Evolutionary conservation across 192 early-diverging fungal genomes (phyloP), one percentile per base, ranked within the genome.

Genomic region (Coemansia sp.): DNA sequence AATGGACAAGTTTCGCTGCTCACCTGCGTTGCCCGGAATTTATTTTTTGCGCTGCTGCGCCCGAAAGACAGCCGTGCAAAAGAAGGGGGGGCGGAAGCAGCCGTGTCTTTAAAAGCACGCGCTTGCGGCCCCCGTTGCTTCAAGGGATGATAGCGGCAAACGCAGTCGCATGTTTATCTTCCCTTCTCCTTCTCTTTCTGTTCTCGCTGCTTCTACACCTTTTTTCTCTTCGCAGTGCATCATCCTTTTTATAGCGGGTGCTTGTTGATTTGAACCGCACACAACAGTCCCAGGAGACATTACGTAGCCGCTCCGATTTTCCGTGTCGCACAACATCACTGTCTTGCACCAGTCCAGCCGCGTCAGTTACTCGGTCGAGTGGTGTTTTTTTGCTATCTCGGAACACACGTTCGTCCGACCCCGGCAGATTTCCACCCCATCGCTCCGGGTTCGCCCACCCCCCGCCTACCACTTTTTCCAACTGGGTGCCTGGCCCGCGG

Each of bases 121-220:
- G 43, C n/a, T 48, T 32, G 35, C 50, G 21, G 50, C 32, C 50
- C 29, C 2, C 22, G 6, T 52, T 19, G 34, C 17, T 11, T 20
- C 45, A 26, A 26, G 27, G 30, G 15, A 48, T 30, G 17, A 14
- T 29, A 27, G 27, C 26, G 28, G 7, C 26, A 48, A 48, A 32
- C 26, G n/a, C 46, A 48, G 46, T 48, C 46, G 46, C 46, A 48
- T 48, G 30, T 48, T 48, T 48, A 47, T 48, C 15, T 44, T 47
- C 40, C 27, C 23, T 22, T 15, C 19, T 49, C 9, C 25, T 57
- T 46, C 41, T 30, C 29, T 38, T 41, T 30, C 50, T 39, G 3
- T 48, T 23, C 19, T 58, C 26, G 38, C 8, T 20, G 26, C 45
- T 8, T 31, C 46, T 48, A 31, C 46, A 48, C 8, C 30, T 28